These are phyloP conservation scores for Sungouiella thailandica DNA, from an alignment of 805 yeast species.

Conservation along the genomic window DNA sequence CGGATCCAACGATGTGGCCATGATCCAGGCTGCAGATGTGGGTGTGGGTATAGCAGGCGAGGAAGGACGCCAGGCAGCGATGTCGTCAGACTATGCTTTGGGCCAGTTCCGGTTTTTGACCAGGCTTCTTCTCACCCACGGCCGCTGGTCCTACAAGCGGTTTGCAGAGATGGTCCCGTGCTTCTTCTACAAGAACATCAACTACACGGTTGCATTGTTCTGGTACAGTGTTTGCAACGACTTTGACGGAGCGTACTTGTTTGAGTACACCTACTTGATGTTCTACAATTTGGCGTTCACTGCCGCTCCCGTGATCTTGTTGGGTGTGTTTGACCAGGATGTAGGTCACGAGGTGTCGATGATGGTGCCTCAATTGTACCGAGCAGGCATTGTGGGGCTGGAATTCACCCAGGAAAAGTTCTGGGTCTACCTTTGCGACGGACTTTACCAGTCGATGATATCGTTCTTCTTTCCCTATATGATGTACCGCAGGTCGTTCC, in stretches of 20 bases:
- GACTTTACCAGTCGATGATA: slow-evolving; percentile 65
- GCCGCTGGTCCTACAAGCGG: slow-evolving; percentile 78
- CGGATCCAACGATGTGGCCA: slow-evolving; percentile 84
- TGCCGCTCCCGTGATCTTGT: slow-evolving; percentile 68
- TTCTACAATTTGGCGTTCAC: slow-evolving; percentile 79
- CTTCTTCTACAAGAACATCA: slow-evolving; percentile 72
- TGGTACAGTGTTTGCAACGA: slow-evolving; percentile 69
- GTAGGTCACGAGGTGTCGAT: slow-evolving; percentile 61
- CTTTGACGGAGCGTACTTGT: slow-evolving; percentile 73
- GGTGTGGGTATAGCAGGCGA: slow-evolving; percentile 88
- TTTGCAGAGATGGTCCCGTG: slow-evolving; percentile 75
- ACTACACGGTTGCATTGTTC: slow-evolving; percentile 67
- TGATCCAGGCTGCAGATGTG: slow-evolving; percentile 82
- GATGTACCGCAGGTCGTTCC: slow-evolving; percentile 39
- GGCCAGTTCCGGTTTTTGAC: slow-evolving; percentile 72
- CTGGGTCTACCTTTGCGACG: slow-evolving; percentile 61
- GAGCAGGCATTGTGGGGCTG: slow-evolving; percentile 57
- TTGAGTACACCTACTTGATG: slow-evolving; percentile 74
- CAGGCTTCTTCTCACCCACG: slow-evolving; percentile 67
- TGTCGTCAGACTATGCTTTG: slow-evolving; percentile 80
- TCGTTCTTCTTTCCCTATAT: slow-evolving; percentile 67
- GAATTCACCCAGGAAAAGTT: slow-evolving; percentile 63
- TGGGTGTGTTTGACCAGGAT: slow-evolving; percentile 75
- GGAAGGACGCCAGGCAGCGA: slow-evolving; percentile 83
- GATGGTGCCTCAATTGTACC: slow-evolving; percentile 65